Evolutionary conservation across 208 protist species (phyloP), one percentile per base, ranked within the genome.

Genomic region (Crithidia brevicula): DNA sequence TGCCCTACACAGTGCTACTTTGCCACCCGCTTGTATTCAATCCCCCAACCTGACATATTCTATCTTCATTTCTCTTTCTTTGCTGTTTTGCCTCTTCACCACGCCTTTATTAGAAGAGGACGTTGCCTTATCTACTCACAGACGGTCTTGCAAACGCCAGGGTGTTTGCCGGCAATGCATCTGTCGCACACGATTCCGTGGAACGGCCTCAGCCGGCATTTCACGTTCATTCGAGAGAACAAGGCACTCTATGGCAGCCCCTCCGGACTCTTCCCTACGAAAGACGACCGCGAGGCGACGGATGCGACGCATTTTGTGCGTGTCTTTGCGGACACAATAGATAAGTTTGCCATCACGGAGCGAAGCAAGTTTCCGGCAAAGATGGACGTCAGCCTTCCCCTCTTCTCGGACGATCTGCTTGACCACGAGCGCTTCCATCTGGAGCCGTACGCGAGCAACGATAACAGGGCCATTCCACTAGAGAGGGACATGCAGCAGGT

Each of bases 261-360:
- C 18, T 53, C 10, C 20, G 66, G 20, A 1, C 23, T 72, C 18
- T 54, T 57, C 8, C 65, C 45, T 18, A n/a, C 13, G 28, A 54
- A 59, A 34, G 47, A 65, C 1, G 67, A 34, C 25, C 6, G 15
- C 2, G 1, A 33, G 23, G 36, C 20, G 9, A 25, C 47, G 0
- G 57, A 72, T 0, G 5, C 33, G 34, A 0, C 40, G 43, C 67
- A 58, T 57, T 64, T 59, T 16, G 56, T 30, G 15, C 33, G 47
- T 4, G 67, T 65, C 15, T 42, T 65, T 28, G 47, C 57, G n/a
- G 47, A 65, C 47, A 49, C 28, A 13, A 20, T 65, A 8, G 57
- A 49, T 1, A 18, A 57, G 36, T 64, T 52, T 33, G 34, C 57
- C n/a, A 15, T n/a, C 20, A 60, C 47, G 27, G 58, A 64, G 67